Percentiles rank a stretch among this genome's conserved stretches.
Evolutionary conservation across 208 protist genomes (phyloP).

Genomic region (Crithidia fasciculata): DNA sequence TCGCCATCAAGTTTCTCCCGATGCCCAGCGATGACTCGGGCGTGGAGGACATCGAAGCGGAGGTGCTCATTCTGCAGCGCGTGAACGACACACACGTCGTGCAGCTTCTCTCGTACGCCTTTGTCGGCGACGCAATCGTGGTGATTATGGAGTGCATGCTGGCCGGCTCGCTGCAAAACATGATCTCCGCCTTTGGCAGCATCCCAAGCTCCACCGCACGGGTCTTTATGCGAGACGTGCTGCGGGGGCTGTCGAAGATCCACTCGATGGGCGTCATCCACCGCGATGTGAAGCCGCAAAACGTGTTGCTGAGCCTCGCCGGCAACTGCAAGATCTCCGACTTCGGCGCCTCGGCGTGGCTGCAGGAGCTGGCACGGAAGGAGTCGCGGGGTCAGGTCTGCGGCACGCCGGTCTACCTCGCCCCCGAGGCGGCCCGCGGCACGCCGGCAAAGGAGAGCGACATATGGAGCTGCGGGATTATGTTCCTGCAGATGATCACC

Average conservation of each 20-base stretch:
- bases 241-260: slow-evolving; percentile 83
- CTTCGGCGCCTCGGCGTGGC: slow-evolving; percentile 85
- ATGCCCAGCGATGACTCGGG: slow-evolving; percentile 72
- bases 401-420: slow-evolving; percentile 89
- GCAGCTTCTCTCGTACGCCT: slow-evolving; percentile 86
- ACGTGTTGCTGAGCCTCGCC: slow-evolving; percentile 83
- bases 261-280: slow-evolving; percentile 88
- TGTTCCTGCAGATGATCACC: slow-evolving; percentile 87
- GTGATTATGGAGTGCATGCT: slow-evolving; percentile 93
- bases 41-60: slow-evolving; percentile 68
- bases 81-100: slow-evolving; percentile 89
- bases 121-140: slow-evolving; percentile 70
- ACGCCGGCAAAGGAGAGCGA: slow-evolving; percentile 75
- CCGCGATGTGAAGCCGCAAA: slow-evolving; percentile 92
- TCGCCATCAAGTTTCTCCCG: slow-evolving; percentile 88
- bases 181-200: slow-evolving; percentile 72
- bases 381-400: slow-evolving; percentile 61
- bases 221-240: slow-evolving; percentile 83
- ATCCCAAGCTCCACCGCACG: slow-evolving; percentile 73
- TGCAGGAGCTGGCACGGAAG: slow-evolving; percentile 71
- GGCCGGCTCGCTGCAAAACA: slow-evolving; percentile 81
- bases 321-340: slow-evolving; percentile 92
- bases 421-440: slow-evolving; percentile 84
- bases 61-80: slow-evolving; percentile 82
- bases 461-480: slow-evolving; percentile 90